Percentiles rank a stretch among this genome's conserved stretches.
Evolutionary conservation across 2,329 filamentous ascomycete genomes (phyloP).

Genomic region (Tolypocladium ophioglossoides): DNA sequence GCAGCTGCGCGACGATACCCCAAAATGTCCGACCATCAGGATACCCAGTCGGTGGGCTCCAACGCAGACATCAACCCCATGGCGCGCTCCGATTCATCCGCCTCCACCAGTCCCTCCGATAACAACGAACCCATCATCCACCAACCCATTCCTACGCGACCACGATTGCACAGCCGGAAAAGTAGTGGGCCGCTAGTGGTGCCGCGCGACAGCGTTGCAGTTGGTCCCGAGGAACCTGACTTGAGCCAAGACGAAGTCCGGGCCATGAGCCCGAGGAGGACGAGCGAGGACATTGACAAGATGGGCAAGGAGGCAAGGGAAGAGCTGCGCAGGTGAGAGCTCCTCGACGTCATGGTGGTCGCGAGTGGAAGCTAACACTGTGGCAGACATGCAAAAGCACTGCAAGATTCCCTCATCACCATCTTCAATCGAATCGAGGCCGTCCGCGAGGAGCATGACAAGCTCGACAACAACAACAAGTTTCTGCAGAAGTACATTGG

Average conservation of each 20-base stretch:
- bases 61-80: conserved; percentile 20
- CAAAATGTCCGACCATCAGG: conserved; percentile 13
- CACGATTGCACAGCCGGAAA: conserved; percentile 61
- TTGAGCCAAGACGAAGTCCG: conserved; percentile 82
- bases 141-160: conserved; percentile 46
- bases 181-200: conserved; percentile 78
- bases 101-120: conserved; percentile 22
- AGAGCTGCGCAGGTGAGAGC: conserved; percentile 45
- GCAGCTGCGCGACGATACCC: not conserved
- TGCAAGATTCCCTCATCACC: conserved; percentile 81
- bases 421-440: conserved; percentile 92
- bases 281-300: conserved; percentile 81
- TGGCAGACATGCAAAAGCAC: conserved; percentile 69
- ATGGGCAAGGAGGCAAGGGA: conserved; percentile 73
- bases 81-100: conserved; percentile 26
- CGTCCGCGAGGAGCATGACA: conserved; percentile 89
- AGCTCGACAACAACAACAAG: conserved; percentile 92
- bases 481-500: conserved; percentile 98
- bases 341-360: not conserved
- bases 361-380: not conserved
- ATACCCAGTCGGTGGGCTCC: conserved; percentile 12
- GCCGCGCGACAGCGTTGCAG: conserved; percentile 61
- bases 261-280: conserved; percentile 88
- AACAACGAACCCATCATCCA: conserved; percentile 31
- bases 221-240: conserved; percentile 62